Evolutionary conservation across 306 rosid species (phyloP).

Genomic region (Castanea crenata): DNA sequence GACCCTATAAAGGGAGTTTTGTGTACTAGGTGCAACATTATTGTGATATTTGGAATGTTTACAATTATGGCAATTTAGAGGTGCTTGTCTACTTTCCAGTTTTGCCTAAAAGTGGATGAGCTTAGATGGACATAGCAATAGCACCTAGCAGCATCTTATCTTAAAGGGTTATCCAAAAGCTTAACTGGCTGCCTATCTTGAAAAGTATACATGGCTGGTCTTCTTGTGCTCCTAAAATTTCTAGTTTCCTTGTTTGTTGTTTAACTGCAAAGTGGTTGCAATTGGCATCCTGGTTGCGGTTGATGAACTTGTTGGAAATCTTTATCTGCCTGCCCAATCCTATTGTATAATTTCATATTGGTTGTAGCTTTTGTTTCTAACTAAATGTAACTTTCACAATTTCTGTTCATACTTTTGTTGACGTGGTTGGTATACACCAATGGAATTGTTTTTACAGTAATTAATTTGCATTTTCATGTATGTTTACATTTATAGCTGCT

Average conservation of each 20-base stretch:
- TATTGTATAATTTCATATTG: background rate
- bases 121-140: background rate
- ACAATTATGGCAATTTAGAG: background rate
- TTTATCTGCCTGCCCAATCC: background rate
- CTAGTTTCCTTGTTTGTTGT: background rate
- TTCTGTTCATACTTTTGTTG: background rate
- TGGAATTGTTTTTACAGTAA: slow-evolving; percentile 2
- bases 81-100: background rate
- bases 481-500: background rate
- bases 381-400: no score
- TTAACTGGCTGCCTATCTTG: background rate
- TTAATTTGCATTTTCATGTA: background rate
- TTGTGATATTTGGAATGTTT: background rate
- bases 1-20: no score
- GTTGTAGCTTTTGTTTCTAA: no score
- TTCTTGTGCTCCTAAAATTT: background rate
- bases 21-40: background rate
- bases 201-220: background rate
- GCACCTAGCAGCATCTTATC: background rate
- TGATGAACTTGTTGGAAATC: background rate
- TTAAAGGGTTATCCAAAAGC: background rate
- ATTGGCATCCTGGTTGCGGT: background rate
- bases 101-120: background rate
- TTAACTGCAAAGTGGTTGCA: background rate
- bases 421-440: background rate